These are phyloP conservation scores for Aurantiochytrium sp. DNA, from an alignment of 108 stramenopile species.

Conservation along the genomic window DNA sequence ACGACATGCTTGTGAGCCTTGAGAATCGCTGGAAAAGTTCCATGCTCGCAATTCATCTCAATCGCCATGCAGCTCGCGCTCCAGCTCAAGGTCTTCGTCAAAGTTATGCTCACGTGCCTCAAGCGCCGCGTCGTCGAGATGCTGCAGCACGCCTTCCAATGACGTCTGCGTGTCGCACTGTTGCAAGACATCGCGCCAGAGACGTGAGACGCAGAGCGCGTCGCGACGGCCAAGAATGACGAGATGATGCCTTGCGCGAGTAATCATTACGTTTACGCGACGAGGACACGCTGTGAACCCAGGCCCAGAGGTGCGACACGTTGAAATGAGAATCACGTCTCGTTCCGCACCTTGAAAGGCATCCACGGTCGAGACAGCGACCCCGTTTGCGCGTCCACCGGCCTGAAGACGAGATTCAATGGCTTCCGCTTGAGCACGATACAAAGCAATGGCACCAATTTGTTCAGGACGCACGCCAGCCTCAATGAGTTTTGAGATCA, in stretches of 20 bases:
- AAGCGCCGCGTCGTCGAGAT: not conserved
- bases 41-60: no score
- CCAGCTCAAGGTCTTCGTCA: not conserved
- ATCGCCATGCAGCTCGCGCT: not conserved
- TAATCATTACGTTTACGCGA: not conserved
- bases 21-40: no score
- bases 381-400: not conserved
- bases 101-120: not conserved
- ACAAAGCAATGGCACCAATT: not conserved
- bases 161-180: not conserved
- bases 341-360: not conserved
- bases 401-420: not conserved
- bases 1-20: no score
- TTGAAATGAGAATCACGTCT: not conserved
- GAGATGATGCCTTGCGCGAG: not conserved
- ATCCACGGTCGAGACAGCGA: not conserved
- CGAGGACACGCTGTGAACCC: not conserved
- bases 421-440: not conserved
- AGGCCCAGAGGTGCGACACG: not conserved
- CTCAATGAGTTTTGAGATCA: not conserved
- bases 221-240: not conserved
- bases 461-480: not conserved
- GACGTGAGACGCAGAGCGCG: not conserved
- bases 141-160: not conserved
- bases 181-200: not conserved